Base-by-base conservation (phyloP, 2,329 filamentous ascomycete species). In the Diaporthe aspalathi region DNA sequence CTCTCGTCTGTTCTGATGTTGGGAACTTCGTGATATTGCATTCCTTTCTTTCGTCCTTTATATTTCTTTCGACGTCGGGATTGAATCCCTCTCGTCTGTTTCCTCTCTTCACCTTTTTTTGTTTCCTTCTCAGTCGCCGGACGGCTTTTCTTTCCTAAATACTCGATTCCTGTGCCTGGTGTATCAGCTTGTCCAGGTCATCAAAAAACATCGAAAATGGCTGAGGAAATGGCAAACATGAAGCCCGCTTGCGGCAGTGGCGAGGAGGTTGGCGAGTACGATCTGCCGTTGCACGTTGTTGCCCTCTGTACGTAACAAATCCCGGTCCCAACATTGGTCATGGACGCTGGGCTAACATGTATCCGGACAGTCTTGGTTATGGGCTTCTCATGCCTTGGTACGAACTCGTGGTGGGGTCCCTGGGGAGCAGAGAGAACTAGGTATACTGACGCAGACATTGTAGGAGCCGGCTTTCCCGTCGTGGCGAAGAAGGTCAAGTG, bases 401-500 rank as follows among this genome's bases (percentile, higher is more conserved):
- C 43, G 60, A 79, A 66, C 74, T 54, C 56, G 16, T 53, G 35
- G 53, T n/a, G n/a, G n/a, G 27, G 12, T 0, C 60, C 57, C 24
- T 22, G 43, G 43, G 60, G 14, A 38, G 29, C 0, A 12, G 8
- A n/a, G 8, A n/a, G 24, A 29, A 62, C 22, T 49, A 12, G 24
- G 24, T 22, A 57, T 57, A n/a, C 43, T 68, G 53, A 67, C 49
- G 27, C 24, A 52, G 52, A 35, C 29, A 9, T 63, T n/a, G 60
- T 20, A 63, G 60, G 60, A 65, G 84, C 84, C 74, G 86, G 85
- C 2, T 88, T 88, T 70, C 86, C 86, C 5, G 85, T 88, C 9
- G 81, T 83, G 5, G 84, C 84, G 4, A 87, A 86, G 79, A 90
- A 89, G 78, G 80, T 90, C 75, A 85, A 80, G 68, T 88, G 86